A percentile compares a stretch with the other conserved stretches of the same genome.
Conservation (phyloP, 768 basidiomycete genomes). For the Dentipellis fragilis region DNA sequence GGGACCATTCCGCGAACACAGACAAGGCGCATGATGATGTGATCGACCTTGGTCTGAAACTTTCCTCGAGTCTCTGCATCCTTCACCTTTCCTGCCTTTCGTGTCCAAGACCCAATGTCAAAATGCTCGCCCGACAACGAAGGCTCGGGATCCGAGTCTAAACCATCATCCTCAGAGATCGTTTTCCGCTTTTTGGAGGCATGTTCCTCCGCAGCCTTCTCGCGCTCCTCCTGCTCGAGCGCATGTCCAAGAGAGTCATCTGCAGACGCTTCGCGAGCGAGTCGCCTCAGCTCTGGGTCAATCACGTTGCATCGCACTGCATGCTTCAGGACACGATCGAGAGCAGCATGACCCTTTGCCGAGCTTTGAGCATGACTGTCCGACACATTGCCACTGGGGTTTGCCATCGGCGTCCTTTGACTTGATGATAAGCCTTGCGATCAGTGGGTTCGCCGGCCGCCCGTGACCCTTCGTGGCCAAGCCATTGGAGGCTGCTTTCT, state of each 20-base stretch:
- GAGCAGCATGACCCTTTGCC: not conserved
- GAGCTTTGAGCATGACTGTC: not conserved
- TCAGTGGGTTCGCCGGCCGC: not conserved
- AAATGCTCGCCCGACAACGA: not conserved
- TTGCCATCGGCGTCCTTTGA: not conserved
- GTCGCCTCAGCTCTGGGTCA: not conserved
- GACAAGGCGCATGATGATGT: conserved; percentile 15
- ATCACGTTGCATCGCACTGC: not conserved
- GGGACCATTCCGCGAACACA: conserved; percentile 17
- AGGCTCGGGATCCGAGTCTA: not conserved
- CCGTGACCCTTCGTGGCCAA: not conserved
- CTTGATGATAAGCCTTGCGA: not conserved
- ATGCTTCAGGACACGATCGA: not conserved
- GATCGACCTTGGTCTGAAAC: conserved; percentile 7
- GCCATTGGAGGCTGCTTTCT: too few species aligned
- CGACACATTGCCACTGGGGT: not conserved
- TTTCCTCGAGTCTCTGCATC: not conserved
- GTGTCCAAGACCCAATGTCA: not conserved
- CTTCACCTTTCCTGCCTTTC: not conserved
- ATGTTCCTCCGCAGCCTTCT: not conserved
- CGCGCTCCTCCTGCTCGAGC: not conserved
- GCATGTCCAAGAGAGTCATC: not conserved
- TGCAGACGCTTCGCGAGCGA: not conserved
- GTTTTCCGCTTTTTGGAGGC: not conserved
- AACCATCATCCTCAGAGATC: not conserved